Evolutionary conservation across 2,329 filamentous ascomycete species (phyloP).

Genomic region (Bipolaris oryzae): DNA sequence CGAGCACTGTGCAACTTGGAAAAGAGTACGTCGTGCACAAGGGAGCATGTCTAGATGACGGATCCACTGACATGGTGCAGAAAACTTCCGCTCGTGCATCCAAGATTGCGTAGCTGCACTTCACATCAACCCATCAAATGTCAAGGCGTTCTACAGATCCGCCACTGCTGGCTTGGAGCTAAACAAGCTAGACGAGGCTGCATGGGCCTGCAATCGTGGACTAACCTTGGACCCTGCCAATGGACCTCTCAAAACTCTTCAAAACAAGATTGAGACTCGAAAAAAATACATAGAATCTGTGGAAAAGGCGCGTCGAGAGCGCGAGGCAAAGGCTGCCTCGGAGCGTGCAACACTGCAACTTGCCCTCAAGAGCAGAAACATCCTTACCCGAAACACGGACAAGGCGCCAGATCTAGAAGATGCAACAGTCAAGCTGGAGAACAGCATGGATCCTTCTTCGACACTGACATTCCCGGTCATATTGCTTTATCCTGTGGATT

Average conservation of each 20-base stretch:
- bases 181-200: conserved; percentile 78
- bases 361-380: conserved; percentile 70
- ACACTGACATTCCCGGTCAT: conserved; percentile 77
- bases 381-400: conserved; percentile 69
- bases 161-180: conserved; percentile 78
- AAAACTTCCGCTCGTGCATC: conserved; percentile 86
- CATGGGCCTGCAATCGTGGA: conserved; percentile 77
- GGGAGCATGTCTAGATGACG: neutral
- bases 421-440: conserved; percentile 71
- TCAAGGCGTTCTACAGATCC: conserved; percentile 92
- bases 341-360: conserved; percentile 60
- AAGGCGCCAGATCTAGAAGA: conserved; percentile 88
- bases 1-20: conserved; percentile 88
- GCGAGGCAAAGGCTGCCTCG: conserved; percentile 60
- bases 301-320: conserved; percentile 62
- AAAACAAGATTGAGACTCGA: conserved; percentile 67
- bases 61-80: conserved; percentile 45
- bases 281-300: conserved; percentile 62
- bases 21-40: conserved; percentile 60
- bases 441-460: conserved; percentile 75
- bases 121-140: conserved; percentile 75
- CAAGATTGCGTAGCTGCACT: conserved; percentile 82
- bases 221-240: conserved; percentile 75
- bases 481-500: conserved; percentile 80
- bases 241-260: conserved; percentile 66